Evolutionary conservation across 1,139 yeast genomes (phyloP).

Genomic region (Yamadazyma dendronema): DNA sequence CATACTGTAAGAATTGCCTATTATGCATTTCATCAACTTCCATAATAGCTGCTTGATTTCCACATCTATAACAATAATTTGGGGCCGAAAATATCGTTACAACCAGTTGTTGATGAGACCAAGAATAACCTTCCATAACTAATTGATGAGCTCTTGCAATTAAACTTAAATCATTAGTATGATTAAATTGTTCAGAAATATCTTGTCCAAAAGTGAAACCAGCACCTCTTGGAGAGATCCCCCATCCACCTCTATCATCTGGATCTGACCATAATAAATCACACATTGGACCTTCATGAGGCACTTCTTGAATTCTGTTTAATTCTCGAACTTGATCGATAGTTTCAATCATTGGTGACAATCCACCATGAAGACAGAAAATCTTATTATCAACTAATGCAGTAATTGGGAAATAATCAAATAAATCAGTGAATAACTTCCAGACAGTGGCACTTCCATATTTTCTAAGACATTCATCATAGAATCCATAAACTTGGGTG

Average conservation of each 20-base stretch:
- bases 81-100: slow-evolving; percentile 99
- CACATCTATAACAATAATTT: slow-evolving; percentile 94
- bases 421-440: slow-evolving; percentile 71
- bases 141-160: slow-evolving; percentile 97
- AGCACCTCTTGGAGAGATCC: slow-evolving; percentile 96
- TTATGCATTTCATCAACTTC: slow-evolving; percentile 92
- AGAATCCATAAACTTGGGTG: slow-evolving; percentile 96
- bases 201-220: slow-evolving; percentile 71
- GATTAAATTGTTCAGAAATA: slow-evolving; percentile 69
- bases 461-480: slow-evolving; percentile 94
- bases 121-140: slow-evolving; percentile 91
- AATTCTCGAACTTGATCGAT: slow-evolving; percentile 86
- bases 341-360: slow-evolving; percentile 88
- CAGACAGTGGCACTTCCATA: slow-evolving; percentile 96
- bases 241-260: slow-evolving; percentile 96
- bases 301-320: slow-evolving; percentile 92
- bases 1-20: slow-evolving; percentile 89
- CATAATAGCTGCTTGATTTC: slow-evolving; percentile 98
- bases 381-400: slow-evolving; percentile 89
- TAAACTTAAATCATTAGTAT: slow-evolving; percentile 76
- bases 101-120: slow-evolving; percentile 83
- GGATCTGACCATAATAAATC: slow-evolving; percentile 98
- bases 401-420: slow-evolving; percentile 91
- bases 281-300: slow-evolving; percentile 99
- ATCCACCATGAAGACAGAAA: slow-evolving; percentile 95